Conservation (phyloP, 1,139 yeast species). For the Lodderomyces orthopsilosis region DNA sequence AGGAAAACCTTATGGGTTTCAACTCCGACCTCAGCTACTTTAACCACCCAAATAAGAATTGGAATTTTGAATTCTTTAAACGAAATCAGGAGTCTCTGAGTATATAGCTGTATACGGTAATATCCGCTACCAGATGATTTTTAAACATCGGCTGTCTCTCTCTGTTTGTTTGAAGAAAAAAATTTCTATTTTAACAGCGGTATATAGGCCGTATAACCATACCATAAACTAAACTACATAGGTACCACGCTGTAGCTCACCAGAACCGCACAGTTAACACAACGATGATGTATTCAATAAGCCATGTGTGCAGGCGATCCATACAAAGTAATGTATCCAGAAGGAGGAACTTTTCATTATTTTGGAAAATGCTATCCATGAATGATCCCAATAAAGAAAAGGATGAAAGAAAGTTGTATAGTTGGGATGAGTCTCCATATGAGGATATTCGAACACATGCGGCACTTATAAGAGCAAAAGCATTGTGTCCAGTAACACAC, state of each 20-base stretch:
- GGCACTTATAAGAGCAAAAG: constrained; percentile 82
- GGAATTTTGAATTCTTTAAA: constrained; percentile 28
- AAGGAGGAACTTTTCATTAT: constrained; percentile 26
- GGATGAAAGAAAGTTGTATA: constrained; percentile 19
- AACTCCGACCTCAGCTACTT: constrained; percentile 18
- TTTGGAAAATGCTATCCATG: constrained; percentile 39
- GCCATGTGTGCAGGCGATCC: constrained; percentile 1
- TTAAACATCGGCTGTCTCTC: neutral
- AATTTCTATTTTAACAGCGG: neutral
- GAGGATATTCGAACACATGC: constrained; percentile 89
- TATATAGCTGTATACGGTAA: neutral
- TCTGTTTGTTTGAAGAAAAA: neutral
- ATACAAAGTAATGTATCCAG: neutral
- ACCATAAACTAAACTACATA: neutral
- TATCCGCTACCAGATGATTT: neutral
- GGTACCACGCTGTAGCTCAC: neutral
- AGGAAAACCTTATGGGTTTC: neutral
- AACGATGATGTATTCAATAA: constrained; percentile 1
- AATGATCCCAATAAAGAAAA: constrained; percentile 27
- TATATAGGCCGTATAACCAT: neutral
- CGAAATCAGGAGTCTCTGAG: constrained; percentile 3
- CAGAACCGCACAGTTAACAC: too few relatives aligned
- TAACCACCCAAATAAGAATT: constrained; percentile 21
- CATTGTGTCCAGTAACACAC: constrained; percentile 87
- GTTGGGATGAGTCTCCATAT: constrained; percentile 89